phyloP scores from a whole-genome alignment of 164 flowering plant species.

The Umbellularia californica region DNA sequence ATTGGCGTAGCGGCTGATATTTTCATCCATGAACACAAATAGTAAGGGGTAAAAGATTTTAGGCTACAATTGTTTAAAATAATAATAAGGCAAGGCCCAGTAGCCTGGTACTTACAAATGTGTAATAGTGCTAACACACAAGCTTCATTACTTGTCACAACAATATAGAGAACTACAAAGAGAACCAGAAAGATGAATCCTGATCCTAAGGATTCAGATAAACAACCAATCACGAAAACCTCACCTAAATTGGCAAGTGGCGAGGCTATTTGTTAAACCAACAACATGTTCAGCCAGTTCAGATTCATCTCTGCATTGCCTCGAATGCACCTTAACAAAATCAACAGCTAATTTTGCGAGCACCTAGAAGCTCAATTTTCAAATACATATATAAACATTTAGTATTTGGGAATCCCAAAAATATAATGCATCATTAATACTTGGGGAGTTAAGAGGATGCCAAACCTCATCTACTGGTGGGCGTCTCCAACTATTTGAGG shows the following conservation, averaged over 20 bases:
- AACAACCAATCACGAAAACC: neutral
- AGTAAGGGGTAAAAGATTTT: too few species aligned
- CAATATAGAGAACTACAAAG: neutral
- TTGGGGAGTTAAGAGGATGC: neutral
- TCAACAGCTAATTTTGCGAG: conserved; percentile 68
- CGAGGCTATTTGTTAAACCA: conserved; percentile 80
- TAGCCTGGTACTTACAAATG: too few species aligned
- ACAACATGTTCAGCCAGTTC: conserved; percentile 95
- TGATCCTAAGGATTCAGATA: neutral
- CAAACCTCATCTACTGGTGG: conserved; percentile 92
- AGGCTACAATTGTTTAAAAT: too few species aligned
- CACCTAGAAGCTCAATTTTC: conserved; percentile 35
- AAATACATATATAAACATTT: conserved; percentile 3
- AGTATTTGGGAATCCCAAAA: neutral
- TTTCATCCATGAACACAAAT: too few species aligned
- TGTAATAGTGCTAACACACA: too few species aligned
- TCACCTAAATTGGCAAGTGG: conserved; percentile 84
- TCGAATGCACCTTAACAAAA: conserved; percentile 65
- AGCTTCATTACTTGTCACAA: too few species aligned
- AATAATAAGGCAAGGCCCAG: too few species aligned
- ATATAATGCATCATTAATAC: conserved; percentile 1
- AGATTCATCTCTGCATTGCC: conserved; percentile 88
- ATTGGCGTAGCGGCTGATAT: too few species aligned
- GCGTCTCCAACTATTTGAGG: conserved; percentile 56
- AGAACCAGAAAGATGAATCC: neutral